These are phyloP conservation scores for Metschnikowia colocasiae DNA, from an alignment of 805 yeast species.

Conservation along the genomic window DNA sequence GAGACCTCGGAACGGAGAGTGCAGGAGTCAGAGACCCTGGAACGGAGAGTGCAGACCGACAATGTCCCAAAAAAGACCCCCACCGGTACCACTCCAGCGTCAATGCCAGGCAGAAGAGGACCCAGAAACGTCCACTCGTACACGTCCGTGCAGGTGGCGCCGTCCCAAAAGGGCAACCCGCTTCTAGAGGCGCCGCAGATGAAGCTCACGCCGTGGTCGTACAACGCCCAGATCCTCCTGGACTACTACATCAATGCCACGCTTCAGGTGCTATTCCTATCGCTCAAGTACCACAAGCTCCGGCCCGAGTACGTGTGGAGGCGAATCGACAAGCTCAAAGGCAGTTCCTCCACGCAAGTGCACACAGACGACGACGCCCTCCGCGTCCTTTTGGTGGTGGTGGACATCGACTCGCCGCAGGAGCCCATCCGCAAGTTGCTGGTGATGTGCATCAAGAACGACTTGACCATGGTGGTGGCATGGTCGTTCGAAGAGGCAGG, in stretches of 20 bases:
- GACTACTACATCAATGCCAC: constrained; percentile 64
- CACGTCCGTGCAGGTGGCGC: constrained; percentile 50
- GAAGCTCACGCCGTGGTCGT: constrained; percentile 52
- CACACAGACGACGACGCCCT: constrained; percentile 39
- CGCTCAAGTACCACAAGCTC: constrained; percentile 68
- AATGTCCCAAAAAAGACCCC: too few species aligned
- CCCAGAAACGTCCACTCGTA: constrained; percentile 13
- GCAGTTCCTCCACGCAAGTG: constrained; percentile 20
- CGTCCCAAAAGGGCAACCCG: constrained; percentile 72
- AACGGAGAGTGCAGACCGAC: too few species aligned
- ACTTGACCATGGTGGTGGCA: constrained; percentile 46
- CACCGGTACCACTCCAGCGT: neutral
- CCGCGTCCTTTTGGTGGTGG: constrained; percentile 57
- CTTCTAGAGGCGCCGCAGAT: constrained; percentile 47
- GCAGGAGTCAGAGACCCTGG: too few species aligned
- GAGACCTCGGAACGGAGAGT: too few species aligned
- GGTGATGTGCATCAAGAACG: constrained; percentile 48
- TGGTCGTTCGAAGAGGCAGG: constrained; percentile 52
- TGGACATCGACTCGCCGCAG: constrained; percentile 59
- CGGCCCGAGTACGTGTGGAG: constrained; percentile 72
- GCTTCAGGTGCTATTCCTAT: constrained; percentile 57
- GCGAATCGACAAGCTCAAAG: constrained; percentile 44
- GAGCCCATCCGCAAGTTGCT: constrained; percentile 46
- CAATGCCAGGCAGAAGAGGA: constrained; percentile 1
- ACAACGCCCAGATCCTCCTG: constrained; percentile 47